phyloP scores from a whole-genome alignment of 257 asterid genomes.

The Asclepias syriaca region DNA sequence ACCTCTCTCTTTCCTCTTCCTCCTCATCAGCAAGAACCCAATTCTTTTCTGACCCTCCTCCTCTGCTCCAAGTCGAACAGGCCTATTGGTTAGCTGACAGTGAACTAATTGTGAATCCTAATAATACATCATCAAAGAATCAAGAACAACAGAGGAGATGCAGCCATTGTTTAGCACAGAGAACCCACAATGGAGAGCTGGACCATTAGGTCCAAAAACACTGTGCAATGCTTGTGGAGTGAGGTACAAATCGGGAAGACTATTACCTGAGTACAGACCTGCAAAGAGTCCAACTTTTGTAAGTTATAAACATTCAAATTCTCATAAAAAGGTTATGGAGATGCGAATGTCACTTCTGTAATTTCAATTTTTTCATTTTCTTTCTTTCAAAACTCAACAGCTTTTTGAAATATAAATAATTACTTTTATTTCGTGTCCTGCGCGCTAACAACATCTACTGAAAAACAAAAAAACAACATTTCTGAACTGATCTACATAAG shows the following conservation, averaged over 20 bases:
- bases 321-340: slow-evolving; percentile 56
- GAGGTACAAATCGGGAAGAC: slow-evolving; percentile 51
- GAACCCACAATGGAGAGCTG: slow-evolving; percentile 69
- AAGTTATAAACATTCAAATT: slow-evolving; percentile 54
- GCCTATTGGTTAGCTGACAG: slow-evolving; percentile 5
- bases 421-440: too few relatives aligned
- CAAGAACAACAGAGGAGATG: slow-evolving; percentile 16
- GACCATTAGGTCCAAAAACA: slow-evolving; percentile 63
- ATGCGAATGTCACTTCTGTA: slow-evolving; percentile 30
- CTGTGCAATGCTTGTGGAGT: slow-evolving; percentile 67
- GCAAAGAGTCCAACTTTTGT: slow-evolving; percentile 60
- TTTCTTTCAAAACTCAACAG: too few relatives aligned
- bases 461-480: too few relatives aligned
- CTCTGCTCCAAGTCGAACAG: background rate
- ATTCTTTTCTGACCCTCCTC: background rate
- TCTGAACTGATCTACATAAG: too few relatives aligned
- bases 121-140: too few relatives aligned
- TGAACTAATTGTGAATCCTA: background rate
- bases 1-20: too few relatives aligned
- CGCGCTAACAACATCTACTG: too few relatives aligned
- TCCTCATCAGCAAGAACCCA: background rate
- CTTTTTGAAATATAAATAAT: too few relatives aligned
- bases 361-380: background rate
- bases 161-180: slow-evolving; percentile 50
- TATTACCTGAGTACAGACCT: slow-evolving; percentile 57